Base-by-base conservation (phyloP, 305 asterid species). In the Fraxinus platypoda region DNA sequence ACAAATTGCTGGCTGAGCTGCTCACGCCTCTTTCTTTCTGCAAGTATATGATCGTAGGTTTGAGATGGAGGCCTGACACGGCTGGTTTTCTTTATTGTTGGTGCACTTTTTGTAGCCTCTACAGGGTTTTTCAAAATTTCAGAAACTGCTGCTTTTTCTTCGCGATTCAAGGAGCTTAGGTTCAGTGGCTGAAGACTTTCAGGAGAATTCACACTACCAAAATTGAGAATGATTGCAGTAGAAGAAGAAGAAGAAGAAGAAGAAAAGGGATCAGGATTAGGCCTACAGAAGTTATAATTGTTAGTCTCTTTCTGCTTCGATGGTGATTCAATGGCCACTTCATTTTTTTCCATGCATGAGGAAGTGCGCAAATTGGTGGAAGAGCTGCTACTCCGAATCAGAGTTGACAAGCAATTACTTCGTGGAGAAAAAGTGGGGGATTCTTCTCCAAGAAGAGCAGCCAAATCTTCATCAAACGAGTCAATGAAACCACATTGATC, bases 11-110 rank as follows among this genome's bases (percentile, higher is more conserved):
- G 90, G 87, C 94, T 91, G 81, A 91, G 90, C 84, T 81, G 91
- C 84, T 91, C 90, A 6, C 93, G 90, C 62, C 94, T 89, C 88
- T 86, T 86, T 80, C 93, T 87, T 87, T 89, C 93, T 8, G 93
- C 91, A 26, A 88, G 77, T 78, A 89, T 89, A 80, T 91, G 94
- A 81, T 91, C 93, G 54, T 89, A 90, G 2, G 91, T 87, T 31
- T 91, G 93, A 1, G 93, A 87, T 13, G 89, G 89, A 0, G 91
- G 93, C 79, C 94, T 78, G 6, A 78, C 26, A 6, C 93, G 90
- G 0, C 83, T 76, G 28, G 74, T 85, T 79, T 85, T 89, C 85
- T 84, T 87, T 2, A 64, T 78, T 17, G 81, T 30, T 38, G 70
- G 78, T 7, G 13, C 81, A 78, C 68, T 80, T 31, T 75, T 75